Evolutionary conservation across 352 stramenopile genomes (phyloP).

Genomic region (Phytophthora kernoviae): DNA sequence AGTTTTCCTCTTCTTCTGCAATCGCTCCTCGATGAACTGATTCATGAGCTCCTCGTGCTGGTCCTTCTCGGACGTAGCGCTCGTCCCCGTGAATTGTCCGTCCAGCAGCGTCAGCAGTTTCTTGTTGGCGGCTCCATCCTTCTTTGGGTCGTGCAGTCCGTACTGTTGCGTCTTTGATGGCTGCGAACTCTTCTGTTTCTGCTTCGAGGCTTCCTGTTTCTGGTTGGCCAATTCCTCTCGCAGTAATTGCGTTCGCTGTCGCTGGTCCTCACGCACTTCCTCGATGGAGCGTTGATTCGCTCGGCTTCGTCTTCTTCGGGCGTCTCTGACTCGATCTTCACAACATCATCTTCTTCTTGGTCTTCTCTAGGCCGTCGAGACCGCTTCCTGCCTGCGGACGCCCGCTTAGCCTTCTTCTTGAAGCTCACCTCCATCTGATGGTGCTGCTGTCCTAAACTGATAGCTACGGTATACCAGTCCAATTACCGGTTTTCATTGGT

Average conservation of each 20-base stretch:
- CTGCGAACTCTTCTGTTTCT: conserved; percentile 1
- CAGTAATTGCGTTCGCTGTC: conserved; percentile 51
- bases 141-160: conserved; percentile 79
- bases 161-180: conserved; percentile 35
- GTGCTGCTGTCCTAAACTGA: not conserved
- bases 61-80: conserved; percentile 57
- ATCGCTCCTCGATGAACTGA: conserved; percentile 81
- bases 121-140: conserved; percentile 63
- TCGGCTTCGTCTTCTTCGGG: conserved; percentile 20
- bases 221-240: conserved; percentile 32
- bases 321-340: conserved; percentile 6
- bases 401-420: conserved; percentile 63
- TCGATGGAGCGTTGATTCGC: conserved; percentile 61
- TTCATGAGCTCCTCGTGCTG: conserved; percentile 86
- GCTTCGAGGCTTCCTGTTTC: conserved; percentile 20
- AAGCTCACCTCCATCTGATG: conserved; percentile 48
- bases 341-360: conserved; percentile 11
- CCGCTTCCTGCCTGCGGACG: conserved; percentile 39
- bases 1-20: conserved; percentile 49
- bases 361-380: conserved; percentile 26
- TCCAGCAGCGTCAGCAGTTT: conserved; percentile 79
- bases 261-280: conserved; percentile 77
- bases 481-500: too few relatives aligned
- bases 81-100: conserved; percentile 83
- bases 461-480: too few relatives aligned